Conservation (phyloP, 306 rosid genomes). For the Cyclanthera cordifolia region DNA sequence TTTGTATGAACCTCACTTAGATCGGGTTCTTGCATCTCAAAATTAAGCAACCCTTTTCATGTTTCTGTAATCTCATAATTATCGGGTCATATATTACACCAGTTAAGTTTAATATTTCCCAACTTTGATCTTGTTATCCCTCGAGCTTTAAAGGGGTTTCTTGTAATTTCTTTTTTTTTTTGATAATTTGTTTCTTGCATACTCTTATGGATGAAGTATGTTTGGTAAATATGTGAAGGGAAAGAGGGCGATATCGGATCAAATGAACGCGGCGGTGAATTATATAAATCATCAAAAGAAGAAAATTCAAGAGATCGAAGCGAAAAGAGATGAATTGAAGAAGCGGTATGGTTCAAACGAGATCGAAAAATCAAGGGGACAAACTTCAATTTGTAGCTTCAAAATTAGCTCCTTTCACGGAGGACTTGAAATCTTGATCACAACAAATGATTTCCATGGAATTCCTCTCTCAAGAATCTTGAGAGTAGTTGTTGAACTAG, state of each 20-base stretch:
- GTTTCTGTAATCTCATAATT: no score
- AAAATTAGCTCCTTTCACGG: not conserved
- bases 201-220: no score
- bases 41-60: not conserved
- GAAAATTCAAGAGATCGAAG: constrained; percentile 29
- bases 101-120: no score
- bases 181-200: no score
- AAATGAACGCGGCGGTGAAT: constrained; percentile 46
- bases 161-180: no score
- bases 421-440: constrained; percentile 28
- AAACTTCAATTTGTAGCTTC: not conserved
- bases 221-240: constrained; percentile 25
- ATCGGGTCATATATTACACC: no score
- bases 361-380: constrained; percentile 1
- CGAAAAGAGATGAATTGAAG: constrained; percentile 38
- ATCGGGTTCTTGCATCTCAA: not conserved
- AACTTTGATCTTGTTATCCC: not conserved
- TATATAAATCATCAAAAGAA: constrained; percentile 40
- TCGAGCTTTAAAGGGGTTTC: not conserved
- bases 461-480: constrained; percentile 27
- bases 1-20: not conserved
- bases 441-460: constrained; percentile 14
- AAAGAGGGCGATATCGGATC: constrained; percentile 63
- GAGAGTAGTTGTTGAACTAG: constrained; percentile 23
- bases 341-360: constrained; percentile 2